Evolutionary conservation across 106 monocot species (phyloP).

Genomic region (Amphibolis antarctica): DNA sequence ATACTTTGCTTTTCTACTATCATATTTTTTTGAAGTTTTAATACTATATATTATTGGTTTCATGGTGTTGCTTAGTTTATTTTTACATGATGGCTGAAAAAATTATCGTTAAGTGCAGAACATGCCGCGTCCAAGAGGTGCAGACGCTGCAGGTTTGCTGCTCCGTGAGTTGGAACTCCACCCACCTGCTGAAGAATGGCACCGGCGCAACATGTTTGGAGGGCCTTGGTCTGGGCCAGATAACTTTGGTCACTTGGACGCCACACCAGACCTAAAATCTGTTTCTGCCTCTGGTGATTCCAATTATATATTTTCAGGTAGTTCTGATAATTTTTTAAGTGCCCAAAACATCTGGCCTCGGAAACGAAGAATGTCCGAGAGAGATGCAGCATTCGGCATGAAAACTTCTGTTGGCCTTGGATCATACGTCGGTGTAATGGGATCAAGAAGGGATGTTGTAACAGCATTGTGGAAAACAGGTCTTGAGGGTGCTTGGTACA

Average conservation of each 20-base stretch:
- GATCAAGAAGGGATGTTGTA: slow-evolving; percentile 89
- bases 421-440: slow-evolving; percentile 94
- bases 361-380: slow-evolving; percentile 83
- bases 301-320: slow-evolving; percentile 13
- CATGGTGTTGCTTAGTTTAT: neutral
- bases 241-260: slow-evolving; percentile 61
- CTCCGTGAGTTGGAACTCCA: slow-evolving; percentile 96
- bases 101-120: slow-evolving; percentile 34
- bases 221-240: slow-evolving; percentile 98
- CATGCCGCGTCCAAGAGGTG: slow-evolving; percentile 97
- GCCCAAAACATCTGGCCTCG: slow-evolving; percentile 72
- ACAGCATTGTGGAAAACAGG: slow-evolving; percentile 91
- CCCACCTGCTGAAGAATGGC: slow-evolving; percentile 98
- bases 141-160: slow-evolving; percentile 91
- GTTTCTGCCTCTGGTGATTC: slow-evolving; percentile 15
- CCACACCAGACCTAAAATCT: slow-evolving; percentile 26
- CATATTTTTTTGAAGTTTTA: too few relatives aligned
- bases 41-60: neutral
- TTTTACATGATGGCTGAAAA: neutral
- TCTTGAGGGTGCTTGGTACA: slow-evolving; percentile 88
- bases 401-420: slow-evolving; percentile 89
- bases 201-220: slow-evolving; percentile 98
- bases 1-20: too few relatives aligned
- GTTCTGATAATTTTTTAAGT: slow-evolving; percentile 20
- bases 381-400: slow-evolving; percentile 98